Percentiles rank a stretch among this genome's conserved stretches.
Conservation (phyloP, 805 yeast genomes). For the Sugiyamaella marilandica region DNA sequence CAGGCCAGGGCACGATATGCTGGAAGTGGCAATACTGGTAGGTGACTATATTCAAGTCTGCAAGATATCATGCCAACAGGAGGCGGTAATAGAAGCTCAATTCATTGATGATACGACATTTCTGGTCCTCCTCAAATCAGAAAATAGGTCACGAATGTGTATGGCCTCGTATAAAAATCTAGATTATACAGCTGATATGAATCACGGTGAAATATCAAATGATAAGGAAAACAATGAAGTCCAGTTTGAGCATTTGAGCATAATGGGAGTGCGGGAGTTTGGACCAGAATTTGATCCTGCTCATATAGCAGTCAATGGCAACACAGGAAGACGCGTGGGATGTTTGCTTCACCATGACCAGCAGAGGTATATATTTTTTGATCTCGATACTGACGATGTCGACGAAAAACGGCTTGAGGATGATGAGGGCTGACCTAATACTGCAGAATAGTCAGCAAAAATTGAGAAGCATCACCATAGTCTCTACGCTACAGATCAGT, state of each 20-base stretch:
- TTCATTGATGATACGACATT: background rate
- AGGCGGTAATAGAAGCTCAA: constrained; percentile 1
- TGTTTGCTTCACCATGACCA: constrained; percentile 11
- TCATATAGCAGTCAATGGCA: constrained; percentile 15
- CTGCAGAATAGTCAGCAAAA: too few species aligned
- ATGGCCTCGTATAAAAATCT: background rate
- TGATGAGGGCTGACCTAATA: too few species aligned
- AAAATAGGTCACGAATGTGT: background rate
- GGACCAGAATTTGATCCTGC: constrained; percentile 5
- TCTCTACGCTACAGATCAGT: too few species aligned
- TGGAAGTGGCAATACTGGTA: background rate
- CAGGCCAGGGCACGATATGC: background rate
- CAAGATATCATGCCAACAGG: background rate
- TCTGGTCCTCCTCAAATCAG: background rate
- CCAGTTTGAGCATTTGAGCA: background rate
- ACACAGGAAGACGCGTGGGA: constrained; percentile 11
- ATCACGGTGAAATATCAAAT: background rate
- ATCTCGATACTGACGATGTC: constrained; percentile 13
- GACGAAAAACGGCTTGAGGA: background rate
- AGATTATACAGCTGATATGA: background rate
- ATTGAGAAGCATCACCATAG: too few species aligned
- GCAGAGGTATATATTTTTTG: constrained; percentile 15
- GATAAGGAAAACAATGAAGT: background rate
- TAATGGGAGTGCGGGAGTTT: background rate
- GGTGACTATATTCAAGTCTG: background rate